Evolutionary conservation across 2,329 filamentous ascomycete species (phyloP), one percentile per base, ranked within the genome.

Genomic region (Fusarium equiseti): DNA sequence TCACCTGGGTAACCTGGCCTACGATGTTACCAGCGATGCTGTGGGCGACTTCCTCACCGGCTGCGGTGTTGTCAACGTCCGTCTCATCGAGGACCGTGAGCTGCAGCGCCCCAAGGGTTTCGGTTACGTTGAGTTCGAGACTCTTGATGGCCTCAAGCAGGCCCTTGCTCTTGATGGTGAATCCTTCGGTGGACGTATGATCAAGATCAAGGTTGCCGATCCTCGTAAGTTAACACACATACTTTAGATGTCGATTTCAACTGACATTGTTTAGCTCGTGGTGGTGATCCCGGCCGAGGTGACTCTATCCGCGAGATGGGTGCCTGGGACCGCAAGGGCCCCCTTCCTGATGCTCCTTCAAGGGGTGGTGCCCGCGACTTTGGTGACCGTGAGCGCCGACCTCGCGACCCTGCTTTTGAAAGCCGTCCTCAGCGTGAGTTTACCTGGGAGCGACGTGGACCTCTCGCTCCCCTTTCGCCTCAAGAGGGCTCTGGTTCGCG

Each of bases 21-120:
- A 98, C 83, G 95, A 99, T 79, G 93, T 95, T 59, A 96, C 93
- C 57, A 88, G 89, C 71, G 92, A 90, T 73, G 92, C 95, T 76
- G 91, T 99, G 70, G 90, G 87, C 75, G 92, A 94, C 55, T 96
- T 98, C 79, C 97, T 99, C 79, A 84, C 86, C 55, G 93, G 87
- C 60, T 98, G 95, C 81, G 88, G 94, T 71, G 91, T 98, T 75
- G 92, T 92, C 73, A 98, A 90, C 79, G 94, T 99, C 73, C 93
- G 96, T 77, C 94, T 99, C 76, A 97, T 99, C 71, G 95, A 98
- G 84, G 97, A 99, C 83, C 96, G 95, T 79, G 87, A 97, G 80
- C 92, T 96, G 79, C 90, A 92, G 81, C 94, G 95, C 78, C 96
- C 96, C 72, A 99, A 99, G 86, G 96, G 96, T 51, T 99, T 99